Conservation (phyloP, 2,329 filamentous ascomycete species). For the Helotiales sp. region DNA sequence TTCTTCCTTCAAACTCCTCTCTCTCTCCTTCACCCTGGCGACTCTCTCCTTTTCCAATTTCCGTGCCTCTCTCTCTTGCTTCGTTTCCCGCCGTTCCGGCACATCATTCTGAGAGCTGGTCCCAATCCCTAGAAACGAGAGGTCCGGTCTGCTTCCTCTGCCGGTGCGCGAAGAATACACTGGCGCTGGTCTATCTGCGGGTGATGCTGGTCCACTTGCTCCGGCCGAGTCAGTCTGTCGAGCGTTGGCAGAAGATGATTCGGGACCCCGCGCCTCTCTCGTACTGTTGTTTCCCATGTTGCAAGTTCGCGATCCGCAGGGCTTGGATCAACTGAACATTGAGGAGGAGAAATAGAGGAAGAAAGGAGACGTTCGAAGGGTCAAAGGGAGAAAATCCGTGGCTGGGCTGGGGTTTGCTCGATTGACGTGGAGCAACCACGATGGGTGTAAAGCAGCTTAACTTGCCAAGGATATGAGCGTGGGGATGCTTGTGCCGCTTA, state of each 20-base stretch:
- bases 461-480: conserved; percentile 34
- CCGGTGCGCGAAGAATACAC: conserved; percentile 37
- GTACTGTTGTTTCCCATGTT: conserved; percentile 43
- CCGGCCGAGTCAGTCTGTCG: conserved; percentile 31
- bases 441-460: conserved; percentile 29
- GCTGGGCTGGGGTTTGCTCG: conserved; percentile 10
- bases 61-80: conserved; percentile 86
- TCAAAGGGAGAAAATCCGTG: conserved; percentile 1
- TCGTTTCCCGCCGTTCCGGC: conserved; percentile 75
- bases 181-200: conserved; percentile 29
- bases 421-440: conserved; percentile 32
- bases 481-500: conserved; percentile 27
- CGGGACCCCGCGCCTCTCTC: conserved; percentile 39
- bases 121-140: conserved; percentile 43
- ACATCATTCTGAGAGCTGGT: conserved; percentile 35
- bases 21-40: conserved; percentile 79
- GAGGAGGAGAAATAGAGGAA: conserved; percentile 20
- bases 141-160: conserved; percentile 41
- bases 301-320: conserved; percentile 34
- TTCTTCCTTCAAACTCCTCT: conserved; percentile 88
- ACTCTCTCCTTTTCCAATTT: conserved; percentile 81
- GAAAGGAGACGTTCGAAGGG: conserved; percentile 11
- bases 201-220: conserved; percentile 34
- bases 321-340: conserved; percentile 37
- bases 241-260: conserved; percentile 30